Percentiles rank a stretch among this genome's conserved stretches.
phyloP scores from a whole-genome alignment of 2,329 filamentous ascomycete genomes.

The Septoria petroselini region DNA sequence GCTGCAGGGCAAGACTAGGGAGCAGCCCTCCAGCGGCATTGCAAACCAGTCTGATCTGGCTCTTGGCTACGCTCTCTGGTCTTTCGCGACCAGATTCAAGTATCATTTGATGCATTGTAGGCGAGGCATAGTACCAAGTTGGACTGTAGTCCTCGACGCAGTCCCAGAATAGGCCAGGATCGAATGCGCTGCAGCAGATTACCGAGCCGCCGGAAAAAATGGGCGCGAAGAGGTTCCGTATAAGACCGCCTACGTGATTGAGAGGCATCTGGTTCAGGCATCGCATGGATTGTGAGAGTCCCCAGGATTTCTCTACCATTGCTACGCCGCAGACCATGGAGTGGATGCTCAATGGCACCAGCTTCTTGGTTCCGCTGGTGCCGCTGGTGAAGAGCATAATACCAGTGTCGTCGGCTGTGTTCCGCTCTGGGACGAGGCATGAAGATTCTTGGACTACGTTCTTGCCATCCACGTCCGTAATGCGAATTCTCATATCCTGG shows the following conservation, averaged over 20 bases:
- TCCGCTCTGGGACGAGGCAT: slow-evolving; percentile 30
- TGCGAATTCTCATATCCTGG: slow-evolving; percentile 39
- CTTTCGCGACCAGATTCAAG: slow-evolving; percentile 47
- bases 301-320: slow-evolving; percentile 56
- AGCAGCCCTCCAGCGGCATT: slow-evolving; percentile 56
- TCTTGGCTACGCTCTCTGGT: slow-evolving; percentile 43
- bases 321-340: slow-evolving; percentile 52
- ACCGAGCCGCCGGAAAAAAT: slow-evolving; percentile 54
- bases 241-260: slow-evolving; percentile 53
- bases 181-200: slow-evolving; percentile 55
- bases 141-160: slow-evolving; percentile 48
- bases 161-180: slow-evolving; percentile 57
- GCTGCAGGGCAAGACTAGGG: slow-evolving; percentile 50
- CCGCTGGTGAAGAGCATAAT: slow-evolving; percentile 58
- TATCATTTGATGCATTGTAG: slow-evolving; percentile 57
- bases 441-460: slow-evolving; percentile 3
- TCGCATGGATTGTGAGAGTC: slow-evolving; percentile 46
- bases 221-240: slow-evolving; percentile 56
- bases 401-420: slow-evolving; percentile 48
- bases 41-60: slow-evolving; percentile 52
- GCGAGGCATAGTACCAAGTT: slow-evolving; percentile 59
- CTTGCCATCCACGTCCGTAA: slow-evolving; percentile 29
- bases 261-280: slow-evolving; percentile 61
- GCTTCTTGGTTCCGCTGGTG: slow-evolving; percentile 58
- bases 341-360: slow-evolving; percentile 54